A percentile compares a stretch with the other conserved stretches of the same genome.
Conservation (phyloP, 257 asterid genomes). For the Apocynum venetum region DNA sequence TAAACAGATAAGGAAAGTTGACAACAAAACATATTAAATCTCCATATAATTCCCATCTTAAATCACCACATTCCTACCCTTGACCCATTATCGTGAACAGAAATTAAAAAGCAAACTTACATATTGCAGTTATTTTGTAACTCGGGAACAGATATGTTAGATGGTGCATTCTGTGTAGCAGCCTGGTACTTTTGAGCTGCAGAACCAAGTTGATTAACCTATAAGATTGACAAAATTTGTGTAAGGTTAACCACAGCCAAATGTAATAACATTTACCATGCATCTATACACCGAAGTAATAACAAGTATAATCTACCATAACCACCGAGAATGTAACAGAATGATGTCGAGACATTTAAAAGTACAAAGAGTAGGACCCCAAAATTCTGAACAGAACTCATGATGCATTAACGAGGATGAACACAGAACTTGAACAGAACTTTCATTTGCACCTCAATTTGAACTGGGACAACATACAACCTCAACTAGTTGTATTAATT, state of each 20-base stretch:
- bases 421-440: neutral
- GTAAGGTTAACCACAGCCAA: neutral
- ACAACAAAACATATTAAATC: neutral
- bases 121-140: slow-evolving; percentile 88
- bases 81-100: neutral
- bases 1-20: neutral
- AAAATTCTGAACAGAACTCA: neutral
- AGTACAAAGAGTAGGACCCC: neutral
- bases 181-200: slow-evolving; percentile 98
- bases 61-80: neutral
- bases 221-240: slow-evolving; percentile 12
- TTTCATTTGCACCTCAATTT: neutral
- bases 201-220: slow-evolving; percentile 94
- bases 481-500: neutral
- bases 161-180: slow-evolving; percentile 68
- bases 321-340: neutral
- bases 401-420: neutral
- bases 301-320: neutral
- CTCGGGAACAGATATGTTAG: slow-evolving; percentile 65
- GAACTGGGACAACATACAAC: neutral
- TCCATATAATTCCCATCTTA: neutral
- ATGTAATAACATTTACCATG: neutral
- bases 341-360: neutral
- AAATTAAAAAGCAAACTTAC: slow-evolving; percentile 39
- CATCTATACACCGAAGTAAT: neutral